Percentiles rank a stretch among this genome's conserved stretches.
These are phyloP conservation scores for Anthoceros angustus DNA, from an alignment of 225 moss, liverwort and hornwort genomes.

Conservation along the genomic window DNA sequence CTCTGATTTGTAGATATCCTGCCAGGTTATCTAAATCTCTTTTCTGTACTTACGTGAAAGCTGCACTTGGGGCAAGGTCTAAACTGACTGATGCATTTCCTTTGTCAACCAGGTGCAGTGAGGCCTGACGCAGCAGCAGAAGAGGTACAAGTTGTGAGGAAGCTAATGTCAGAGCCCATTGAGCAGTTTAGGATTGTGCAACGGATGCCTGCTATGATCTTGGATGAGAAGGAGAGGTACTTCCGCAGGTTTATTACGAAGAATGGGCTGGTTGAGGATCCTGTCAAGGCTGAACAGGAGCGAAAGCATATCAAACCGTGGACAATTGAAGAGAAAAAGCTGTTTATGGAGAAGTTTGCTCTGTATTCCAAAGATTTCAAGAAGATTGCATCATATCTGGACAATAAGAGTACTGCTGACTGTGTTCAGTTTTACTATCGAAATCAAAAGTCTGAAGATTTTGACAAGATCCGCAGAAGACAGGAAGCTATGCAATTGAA, in stretches of 20 bases:
- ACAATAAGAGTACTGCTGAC: constrained; percentile 84
- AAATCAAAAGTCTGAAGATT: constrained; percentile 94
- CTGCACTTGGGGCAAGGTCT: constrained; percentile 6
- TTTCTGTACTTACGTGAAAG: background rate
- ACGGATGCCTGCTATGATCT: constrained; percentile 94
- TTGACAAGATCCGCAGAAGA: constrained; percentile 70
- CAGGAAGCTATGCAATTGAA: constrained; percentile 52
- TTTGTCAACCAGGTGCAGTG: constrained; percentile 18
- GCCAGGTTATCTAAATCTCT: background rate
- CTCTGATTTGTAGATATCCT: background rate
- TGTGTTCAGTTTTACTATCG: constrained; percentile 95
- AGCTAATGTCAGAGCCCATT: constrained; percentile 27
- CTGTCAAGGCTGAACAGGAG: constrained; percentile 46
- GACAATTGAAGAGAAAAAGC: constrained; percentile 60
- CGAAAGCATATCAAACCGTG: constrained; percentile 73
- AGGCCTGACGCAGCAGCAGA: constrained; percentile 51
- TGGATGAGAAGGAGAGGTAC: constrained; percentile 54
- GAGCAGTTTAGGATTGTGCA: constrained; percentile 38
- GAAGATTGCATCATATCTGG: constrained; percentile 67
- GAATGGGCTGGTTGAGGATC: constrained; percentile 93
- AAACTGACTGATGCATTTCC: constrained; percentile 9
- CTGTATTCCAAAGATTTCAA: constrained; percentile 61
- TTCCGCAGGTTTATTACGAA: constrained; percentile 58
- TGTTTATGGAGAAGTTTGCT: constrained; percentile 74
- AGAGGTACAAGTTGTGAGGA: constrained; percentile 49